Base-by-base conservation (phyloP, 2,329 filamentous ascomycete species). In the Diplodia scrobiculata region DNA sequence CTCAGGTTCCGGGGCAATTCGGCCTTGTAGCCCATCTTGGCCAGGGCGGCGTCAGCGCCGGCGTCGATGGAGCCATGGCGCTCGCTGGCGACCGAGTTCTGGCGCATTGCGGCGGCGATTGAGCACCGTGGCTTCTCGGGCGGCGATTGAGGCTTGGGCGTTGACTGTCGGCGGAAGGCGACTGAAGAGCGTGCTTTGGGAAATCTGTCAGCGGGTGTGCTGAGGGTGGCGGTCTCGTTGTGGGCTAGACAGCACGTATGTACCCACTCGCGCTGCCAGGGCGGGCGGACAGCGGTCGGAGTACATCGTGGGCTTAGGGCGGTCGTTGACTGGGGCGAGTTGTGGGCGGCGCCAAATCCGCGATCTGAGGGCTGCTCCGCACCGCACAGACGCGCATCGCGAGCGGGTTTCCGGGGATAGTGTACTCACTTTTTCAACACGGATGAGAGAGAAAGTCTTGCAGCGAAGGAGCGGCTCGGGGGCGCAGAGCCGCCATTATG, bases 1-100 rank as follows among this genome's bases (percentile, higher is more conserved):
- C 84, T 87, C 69, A 91, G 75, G 70, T 86, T 87, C 67, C 88
- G 82, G 17, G 88, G 87, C 51, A 91, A 74, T 73, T 90, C 88
- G 63, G 83, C 81, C 76, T 84, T 85, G 80, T 90, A 90, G 63
- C 88, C 88, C 86, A 90, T 86, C 70, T 82, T 83, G 68, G 84
- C 86, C 72, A 89, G 81, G 63, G 84, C 84, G 68, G 84, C 84
- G 73, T 89, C 84, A 67, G 86, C 86, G 52, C 45, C 38, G 27
- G 64, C 63, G 41, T 65, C 63, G 52, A 65, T 52, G 38, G 63
- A 65, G 64, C 53, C 64, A 60, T 66, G 53, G 54, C 45, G 53
- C n/a, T n/a, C 21, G 21, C 64, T 59, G 54, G 53, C 17, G 45
- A 59, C 34, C 1, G 64, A 66, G 25, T 47, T 21, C 6, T 53